These are phyloP conservation scores for Thelephora ganbajun DNA, from an alignment of 768 basidiomycete genomes.

Conservation along the genomic window DNA sequence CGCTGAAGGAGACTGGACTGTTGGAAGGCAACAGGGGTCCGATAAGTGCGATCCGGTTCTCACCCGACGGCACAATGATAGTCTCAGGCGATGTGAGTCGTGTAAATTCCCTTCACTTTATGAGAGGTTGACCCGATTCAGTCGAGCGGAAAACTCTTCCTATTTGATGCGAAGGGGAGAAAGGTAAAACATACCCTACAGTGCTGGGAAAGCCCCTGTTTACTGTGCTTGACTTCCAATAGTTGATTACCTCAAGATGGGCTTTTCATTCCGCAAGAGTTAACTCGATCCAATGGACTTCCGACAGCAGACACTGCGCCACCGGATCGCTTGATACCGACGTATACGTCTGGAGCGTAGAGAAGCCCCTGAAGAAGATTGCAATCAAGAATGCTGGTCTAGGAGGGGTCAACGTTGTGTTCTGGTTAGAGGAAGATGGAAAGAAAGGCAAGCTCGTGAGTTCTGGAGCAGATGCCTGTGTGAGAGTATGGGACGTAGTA, in stretches of 20 bases:
- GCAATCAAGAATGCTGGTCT: constrained; percentile 77
- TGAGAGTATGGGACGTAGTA: constrained; percentile 55
- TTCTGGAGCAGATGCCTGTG: constrained; percentile 73
- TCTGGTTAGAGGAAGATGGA: constrained; percentile 42
- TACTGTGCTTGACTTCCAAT: background rate
- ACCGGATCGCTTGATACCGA: constrained; percentile 91
- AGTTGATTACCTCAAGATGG: constrained; percentile 71
- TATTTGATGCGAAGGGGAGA: constrained; percentile 58
- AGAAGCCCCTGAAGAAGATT: constrained; percentile 56
- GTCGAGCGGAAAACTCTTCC: constrained; percentile 70
- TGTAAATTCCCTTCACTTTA: background rate
- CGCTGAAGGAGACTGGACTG: constrained; percentile 37
- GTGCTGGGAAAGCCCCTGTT: background rate
- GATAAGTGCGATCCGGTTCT: constrained; percentile 67
- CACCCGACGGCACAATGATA: constrained; percentile 59
- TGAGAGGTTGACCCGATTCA: constrained; percentile 17
- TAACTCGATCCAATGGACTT: constrained; percentile 63
- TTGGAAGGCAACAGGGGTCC: constrained; percentile 58
- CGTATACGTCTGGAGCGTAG: constrained; percentile 77
- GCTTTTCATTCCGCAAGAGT: constrained; percentile 76
- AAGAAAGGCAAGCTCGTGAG: constrained; percentile 44
- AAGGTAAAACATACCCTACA: constrained; percentile 26
- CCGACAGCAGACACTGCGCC: constrained; percentile 62
- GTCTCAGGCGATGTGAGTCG: constrained; percentile 76
- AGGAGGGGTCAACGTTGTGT: constrained; percentile 70